Base-by-base conservation (phyloP, 805 yeast genomes). In the Wickerhamomyces canadensis region DNA sequence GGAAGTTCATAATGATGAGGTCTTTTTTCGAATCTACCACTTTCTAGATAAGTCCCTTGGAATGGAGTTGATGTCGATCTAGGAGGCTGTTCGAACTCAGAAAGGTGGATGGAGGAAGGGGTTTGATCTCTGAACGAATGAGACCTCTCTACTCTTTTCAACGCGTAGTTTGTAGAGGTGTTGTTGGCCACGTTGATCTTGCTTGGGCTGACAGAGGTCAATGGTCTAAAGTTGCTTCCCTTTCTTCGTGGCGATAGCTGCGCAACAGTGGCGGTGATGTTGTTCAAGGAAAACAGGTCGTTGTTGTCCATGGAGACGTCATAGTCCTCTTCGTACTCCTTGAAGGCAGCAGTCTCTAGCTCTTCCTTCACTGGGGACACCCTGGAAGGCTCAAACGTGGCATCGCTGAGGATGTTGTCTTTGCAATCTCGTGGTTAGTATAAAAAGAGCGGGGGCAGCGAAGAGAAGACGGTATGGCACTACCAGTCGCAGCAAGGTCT, bases 71-170 rank as follows among this genome's bases (percentile, higher is more conserved):
- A 55, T 1, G 57, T 51, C 9, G 51, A 48, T 34, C 38, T 39
- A 13, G 59, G 59, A 5, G 52, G 48, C 24, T 49, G 55, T 5
- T 44, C 51, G 35, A 54, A 53, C 15, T 51, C 55, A 6, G 57
- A 53, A 7, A 53, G 42, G 19, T 52, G 58, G 2, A 54, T 35
- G 1, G 59, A 53, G 0, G 55, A 48, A 1, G 41, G 42, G 17
- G 42, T 34, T 6, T 19, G 10, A 21, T 19, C 27, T 25, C 15
- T n/a, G 16, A 7, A 12, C 14, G 18, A 22, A 14, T 14, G 31
- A 16, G 31, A 19, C 6, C 5, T 14, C n/a, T 19, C n/a, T 6
- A 12, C 12, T 17, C 13, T n/a, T 8, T 19, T 31, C 33, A 7
- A 19, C 5, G 10, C 14, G 14, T 14, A 5, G 7, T n/a, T n/a